Evolutionary conservation across 139 green algal species (phyloP).

Genomic region (Edaphochlamys debaryana): DNA sequence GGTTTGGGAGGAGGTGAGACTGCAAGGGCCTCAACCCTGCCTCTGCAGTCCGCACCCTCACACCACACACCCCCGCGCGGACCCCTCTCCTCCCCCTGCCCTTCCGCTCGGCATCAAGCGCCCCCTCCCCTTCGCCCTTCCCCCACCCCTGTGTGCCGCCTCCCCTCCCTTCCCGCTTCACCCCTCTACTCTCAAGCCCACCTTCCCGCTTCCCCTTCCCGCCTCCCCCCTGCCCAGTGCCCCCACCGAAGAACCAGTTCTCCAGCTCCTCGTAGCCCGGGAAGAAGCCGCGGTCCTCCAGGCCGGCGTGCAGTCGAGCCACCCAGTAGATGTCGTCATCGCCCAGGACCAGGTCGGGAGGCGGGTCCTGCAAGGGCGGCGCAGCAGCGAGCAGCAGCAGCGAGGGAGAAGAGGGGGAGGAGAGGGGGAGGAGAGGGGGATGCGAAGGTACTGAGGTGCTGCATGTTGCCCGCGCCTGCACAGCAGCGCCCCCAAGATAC

Average conservation of each 20-base stretch:
- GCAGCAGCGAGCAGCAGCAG: no score
- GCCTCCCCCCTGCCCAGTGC: no score
- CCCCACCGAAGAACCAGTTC: constrained; percentile 62
- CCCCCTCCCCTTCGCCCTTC: not conserved
- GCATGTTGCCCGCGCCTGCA: not conserved
- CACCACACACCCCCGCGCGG: no score
- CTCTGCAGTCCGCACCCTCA: no score
- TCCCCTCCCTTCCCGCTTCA: not conserved
- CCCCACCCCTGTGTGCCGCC: not conserved
- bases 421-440: not conserved
- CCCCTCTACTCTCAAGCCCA: no score
- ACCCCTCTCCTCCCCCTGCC: no score
- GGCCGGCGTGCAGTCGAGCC: constrained; percentile 65
- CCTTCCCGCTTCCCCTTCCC: no score
- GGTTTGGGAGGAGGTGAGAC: no score
- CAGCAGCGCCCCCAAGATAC: not conserved
- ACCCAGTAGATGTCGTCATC: constrained; percentile 89
- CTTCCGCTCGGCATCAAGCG: no score
- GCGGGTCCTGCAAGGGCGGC: constrained; percentile 55
- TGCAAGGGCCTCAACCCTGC: no score
- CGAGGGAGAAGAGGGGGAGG: not conserved
- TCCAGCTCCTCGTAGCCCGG: constrained; percentile 49
- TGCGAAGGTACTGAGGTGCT: not conserved
- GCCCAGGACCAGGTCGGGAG: constrained; percentile 66
- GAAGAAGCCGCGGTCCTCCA: constrained; percentile 72